phyloP scores from a whole-genome alignment of 2,329 filamentous ascomycete species.

The Stemphylium lycopersici region DNA sequence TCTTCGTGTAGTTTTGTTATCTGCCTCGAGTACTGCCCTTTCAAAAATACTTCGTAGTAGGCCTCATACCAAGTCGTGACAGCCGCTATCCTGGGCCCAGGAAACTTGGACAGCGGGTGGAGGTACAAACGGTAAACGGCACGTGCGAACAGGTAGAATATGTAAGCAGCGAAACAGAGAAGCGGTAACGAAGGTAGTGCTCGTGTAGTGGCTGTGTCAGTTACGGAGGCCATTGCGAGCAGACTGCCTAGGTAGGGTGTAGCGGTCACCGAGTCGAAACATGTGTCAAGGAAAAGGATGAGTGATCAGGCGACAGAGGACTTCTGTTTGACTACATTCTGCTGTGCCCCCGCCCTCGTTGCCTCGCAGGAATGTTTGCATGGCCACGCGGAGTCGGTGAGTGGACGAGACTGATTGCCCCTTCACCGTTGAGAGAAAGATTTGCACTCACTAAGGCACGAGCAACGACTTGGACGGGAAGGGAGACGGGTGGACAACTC shows the following conservation, averaged over 20 bases:
- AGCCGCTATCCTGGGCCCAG: constrained; percentile 49
- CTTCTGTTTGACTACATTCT: neutral
- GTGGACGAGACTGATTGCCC: neutral
- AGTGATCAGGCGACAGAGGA: neutral
- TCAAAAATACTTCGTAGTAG: constrained; percentile 42
- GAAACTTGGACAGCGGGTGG: constrained; percentile 54
- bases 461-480: neutral
- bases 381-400: neutral
- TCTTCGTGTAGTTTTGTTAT: constrained; percentile 41
- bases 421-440: neutral
- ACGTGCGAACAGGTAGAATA: constrained; percentile 27
- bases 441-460: neutral
- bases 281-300: constrained; percentile 6
- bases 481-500: neutral
- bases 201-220: neutral
- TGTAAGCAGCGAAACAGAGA: constrained; percentile 15
- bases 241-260: neutral
- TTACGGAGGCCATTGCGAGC: constrained; percentile 18
- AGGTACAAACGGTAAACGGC: constrained; percentile 51
- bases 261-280: constrained; percentile 11
- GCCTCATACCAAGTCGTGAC: constrained; percentile 44
- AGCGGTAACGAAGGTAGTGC: constrained; percentile 16
- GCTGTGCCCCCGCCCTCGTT: neutral
- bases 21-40: constrained; percentile 40
- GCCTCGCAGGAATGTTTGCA: neutral